A percentile compares a stretch with the other conserved stretches of the same genome.
Conservation (phyloP, 176 grass and related monocot genomes). For the Guadua angustifolia region DNA sequence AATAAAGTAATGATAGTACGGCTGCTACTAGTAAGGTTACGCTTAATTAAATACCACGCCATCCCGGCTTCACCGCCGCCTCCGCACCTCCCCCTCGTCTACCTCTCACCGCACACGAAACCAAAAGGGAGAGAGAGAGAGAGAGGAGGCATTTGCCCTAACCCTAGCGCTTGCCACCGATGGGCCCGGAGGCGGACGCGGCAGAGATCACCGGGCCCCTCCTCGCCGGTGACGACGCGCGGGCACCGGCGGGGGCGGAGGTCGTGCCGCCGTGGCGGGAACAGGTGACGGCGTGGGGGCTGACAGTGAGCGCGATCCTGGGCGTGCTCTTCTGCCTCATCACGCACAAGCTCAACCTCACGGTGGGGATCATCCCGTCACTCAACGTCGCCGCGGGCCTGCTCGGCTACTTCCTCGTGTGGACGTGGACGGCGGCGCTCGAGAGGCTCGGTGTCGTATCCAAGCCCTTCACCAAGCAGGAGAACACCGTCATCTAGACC, state of each 20-base stretch:
- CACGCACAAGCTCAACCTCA: conserved; percentile 85
- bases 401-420: conserved; percentile 72
- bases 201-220: conserved; percentile 49
- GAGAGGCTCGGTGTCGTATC: conserved; percentile 46
- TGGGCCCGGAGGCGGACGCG: conserved; percentile 49
- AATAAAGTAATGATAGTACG: no score
- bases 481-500: conserved; percentile 96
- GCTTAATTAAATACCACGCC: no score
- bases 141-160: neutral
- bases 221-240: conserved; percentile 38
- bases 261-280: conserved; percentile 68
- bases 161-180: neutral
- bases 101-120: neutral
- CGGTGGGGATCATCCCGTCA: conserved; percentile 75
- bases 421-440: conserved; percentile 61
- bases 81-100: neutral
- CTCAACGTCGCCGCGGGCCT: conserved; percentile 77
- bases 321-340: conserved; percentile 80
- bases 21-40: no score
- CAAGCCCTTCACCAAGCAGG: conserved; percentile 86
- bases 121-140: neutral
- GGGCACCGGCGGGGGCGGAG: conserved; percentile 13
- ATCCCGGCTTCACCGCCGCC: no score
- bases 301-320: conserved; percentile 63
- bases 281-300: conserved; percentile 63